These are phyloP conservation scores for Epichloe baconii DNA, from an alignment of 2,329 filamentous ascomycete genomes.

Conservation along the genomic window DNA sequence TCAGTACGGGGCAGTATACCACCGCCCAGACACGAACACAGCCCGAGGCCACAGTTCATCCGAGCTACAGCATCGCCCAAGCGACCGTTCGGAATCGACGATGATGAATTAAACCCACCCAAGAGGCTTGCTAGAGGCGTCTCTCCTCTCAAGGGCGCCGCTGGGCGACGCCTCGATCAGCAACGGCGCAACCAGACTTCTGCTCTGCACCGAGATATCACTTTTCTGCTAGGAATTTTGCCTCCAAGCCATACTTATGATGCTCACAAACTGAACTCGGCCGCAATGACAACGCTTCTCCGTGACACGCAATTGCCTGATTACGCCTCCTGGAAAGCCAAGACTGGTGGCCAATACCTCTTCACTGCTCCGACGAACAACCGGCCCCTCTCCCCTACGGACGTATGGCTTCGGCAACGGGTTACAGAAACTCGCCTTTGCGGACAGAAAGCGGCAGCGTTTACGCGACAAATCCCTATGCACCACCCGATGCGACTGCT, in stretches of 20 bases:
- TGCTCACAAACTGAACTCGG: slow-evolving; percentile 54
- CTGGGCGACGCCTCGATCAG: slow-evolving; percentile 73
- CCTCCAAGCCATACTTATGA: slow-evolving; percentile 62
- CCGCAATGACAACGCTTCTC: slow-evolving; percentile 61
- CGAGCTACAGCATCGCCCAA: slow-evolving; percentile 42
- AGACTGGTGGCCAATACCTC: slow-evolving; percentile 23
- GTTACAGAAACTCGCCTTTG: slow-evolving; percentile 39
- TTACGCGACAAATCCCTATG: slow-evolving; percentile 18
- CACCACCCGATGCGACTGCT: slow-evolving; percentile 15
- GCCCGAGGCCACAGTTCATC: slow-evolving; percentile 35
- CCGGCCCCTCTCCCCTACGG: slow-evolving; percentile 36
- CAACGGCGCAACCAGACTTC: slow-evolving; percentile 51
- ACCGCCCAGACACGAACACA: slow-evolving; percentile 22
- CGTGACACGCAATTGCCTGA: slow-evolving; percentile 54
- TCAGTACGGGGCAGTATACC: slow-evolving; percentile 34
- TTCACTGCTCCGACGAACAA: slow-evolving; percentile 18
- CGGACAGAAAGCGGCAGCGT: slow-evolving; percentile 28
- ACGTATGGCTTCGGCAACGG: slow-evolving; percentile 25
- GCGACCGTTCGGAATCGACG: slow-evolving; percentile 51
- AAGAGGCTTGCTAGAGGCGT: slow-evolving; percentile 82
- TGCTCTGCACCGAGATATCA: slow-evolving; percentile 59
- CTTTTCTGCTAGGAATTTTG: slow-evolving; percentile 56
- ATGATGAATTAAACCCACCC: slow-evolving; percentile 61
- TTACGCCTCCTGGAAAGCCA: slow-evolving; percentile 40
- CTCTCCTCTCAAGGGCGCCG: slow-evolving; percentile 83